A percentile compares a stretch with the other conserved stretches of the same genome.
Evolutionary conservation across 148 eudicot genomes (phyloP).

Genomic region (Diospyros lotus): DNA sequence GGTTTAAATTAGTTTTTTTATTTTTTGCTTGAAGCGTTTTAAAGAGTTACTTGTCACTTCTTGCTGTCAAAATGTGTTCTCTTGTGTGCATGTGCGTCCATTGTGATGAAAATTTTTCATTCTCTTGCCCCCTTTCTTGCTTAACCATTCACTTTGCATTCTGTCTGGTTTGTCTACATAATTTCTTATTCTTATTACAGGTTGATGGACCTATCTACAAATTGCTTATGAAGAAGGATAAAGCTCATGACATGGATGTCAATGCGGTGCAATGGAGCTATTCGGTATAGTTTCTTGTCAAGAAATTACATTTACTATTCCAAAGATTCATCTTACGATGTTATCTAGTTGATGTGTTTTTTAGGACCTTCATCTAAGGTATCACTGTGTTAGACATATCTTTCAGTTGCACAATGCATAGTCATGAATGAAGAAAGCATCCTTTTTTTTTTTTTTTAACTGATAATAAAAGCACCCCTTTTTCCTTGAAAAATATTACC

Average conservation of each 20-base stretch:
- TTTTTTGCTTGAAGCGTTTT: not conserved
- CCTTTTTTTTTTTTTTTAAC: no score
- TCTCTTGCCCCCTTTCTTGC: conserved; percentile 5
- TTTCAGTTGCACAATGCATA: no score
- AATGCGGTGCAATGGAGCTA: conserved; percentile 32
- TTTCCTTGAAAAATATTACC: no score
- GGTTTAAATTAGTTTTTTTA: not conserved
- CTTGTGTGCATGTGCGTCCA: not conserved
- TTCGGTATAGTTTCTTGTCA: conserved; percentile 5
- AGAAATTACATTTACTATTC: not conserved
- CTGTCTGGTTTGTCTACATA: not conserved
- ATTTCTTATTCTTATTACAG: conserved; percentile 10
- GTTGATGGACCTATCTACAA: conserved; percentile 30
- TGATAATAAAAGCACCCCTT: no score
- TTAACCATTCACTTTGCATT: not conserved
- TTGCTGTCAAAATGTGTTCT: not conserved
- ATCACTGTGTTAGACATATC: no score
- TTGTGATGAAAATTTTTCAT: not conserved
- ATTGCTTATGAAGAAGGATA: conserved; percentile 31
- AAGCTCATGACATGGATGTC: conserved; percentile 36
- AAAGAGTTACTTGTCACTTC: not conserved
- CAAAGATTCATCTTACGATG: no score
- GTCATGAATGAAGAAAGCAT: no score
- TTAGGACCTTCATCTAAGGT: no score
- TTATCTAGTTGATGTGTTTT: no score